phyloP scores from a whole-genome alignment of 805 yeast genomes.

The Cyberlindnera misumaiensis region DNA sequence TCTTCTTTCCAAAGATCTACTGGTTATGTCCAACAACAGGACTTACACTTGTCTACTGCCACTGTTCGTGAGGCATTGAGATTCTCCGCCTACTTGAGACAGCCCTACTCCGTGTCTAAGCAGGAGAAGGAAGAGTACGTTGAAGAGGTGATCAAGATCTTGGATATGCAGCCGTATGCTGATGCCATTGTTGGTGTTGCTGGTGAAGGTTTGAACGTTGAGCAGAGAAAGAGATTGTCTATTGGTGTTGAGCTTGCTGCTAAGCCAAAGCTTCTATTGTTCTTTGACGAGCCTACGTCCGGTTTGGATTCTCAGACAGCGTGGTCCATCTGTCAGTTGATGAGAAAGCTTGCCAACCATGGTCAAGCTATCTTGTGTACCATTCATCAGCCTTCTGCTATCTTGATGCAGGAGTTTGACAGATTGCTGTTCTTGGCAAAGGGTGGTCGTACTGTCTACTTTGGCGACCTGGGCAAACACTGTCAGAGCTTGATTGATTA shows the following conservation, averaged over 20 bases:
- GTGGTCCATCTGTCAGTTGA: constrained; percentile 55
- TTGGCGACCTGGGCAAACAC: constrained; percentile 57
- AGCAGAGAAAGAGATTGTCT: constrained; percentile 59
- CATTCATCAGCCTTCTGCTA: constrained; percentile 82
- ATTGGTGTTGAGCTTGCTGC: constrained; percentile 66
- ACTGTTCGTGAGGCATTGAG: constrained; percentile 68
- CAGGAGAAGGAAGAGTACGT: constrained; percentile 59
- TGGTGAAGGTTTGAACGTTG: constrained; percentile 63
- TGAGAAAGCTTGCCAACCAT: constrained; percentile 51
- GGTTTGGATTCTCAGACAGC: constrained; percentile 66
- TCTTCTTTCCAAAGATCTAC: constrained; percentile 50
- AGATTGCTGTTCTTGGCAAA: constrained; percentile 60
- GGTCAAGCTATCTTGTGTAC: constrained; percentile 73
- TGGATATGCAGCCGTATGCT: constrained; percentile 59
- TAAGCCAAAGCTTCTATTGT: constrained; percentile 51
- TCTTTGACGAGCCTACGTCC: constrained; percentile 64
- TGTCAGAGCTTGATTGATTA: constrained; percentile 54
- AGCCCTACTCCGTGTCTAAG: constrained; percentile 43
- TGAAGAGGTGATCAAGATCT: constrained; percentile 53
- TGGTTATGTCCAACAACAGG: constrained; percentile 70
- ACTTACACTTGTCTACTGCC: constrained; percentile 56
- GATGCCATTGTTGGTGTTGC: constrained; percentile 72
- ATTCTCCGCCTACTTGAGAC: constrained; percentile 64
- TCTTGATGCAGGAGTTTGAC: constrained; percentile 71
- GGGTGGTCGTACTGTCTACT: constrained; percentile 72